Evolutionary conservation across 306 rosid species (phyloP).

Genomic region (Quercus dentata): DNA sequence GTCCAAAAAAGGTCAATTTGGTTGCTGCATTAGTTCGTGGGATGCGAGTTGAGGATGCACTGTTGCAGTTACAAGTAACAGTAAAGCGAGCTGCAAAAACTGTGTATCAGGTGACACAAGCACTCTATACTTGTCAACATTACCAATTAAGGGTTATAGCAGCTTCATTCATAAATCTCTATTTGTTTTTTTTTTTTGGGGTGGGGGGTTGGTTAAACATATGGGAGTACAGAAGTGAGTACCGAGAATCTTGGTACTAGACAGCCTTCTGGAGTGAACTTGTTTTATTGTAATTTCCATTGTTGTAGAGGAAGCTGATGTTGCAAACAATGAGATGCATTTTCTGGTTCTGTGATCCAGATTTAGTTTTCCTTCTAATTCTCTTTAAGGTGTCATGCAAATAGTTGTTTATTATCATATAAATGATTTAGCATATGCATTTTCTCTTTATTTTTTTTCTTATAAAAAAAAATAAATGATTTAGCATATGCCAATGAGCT

Average conservation of each 20-base stretch:
- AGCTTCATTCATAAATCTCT: neutral
- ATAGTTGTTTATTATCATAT: neutral
- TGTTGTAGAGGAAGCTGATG: neutral
- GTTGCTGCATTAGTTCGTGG: conserved; percentile 95
- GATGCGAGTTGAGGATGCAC: conserved; percentile 98
- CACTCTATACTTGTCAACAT: conserved; percentile 2
- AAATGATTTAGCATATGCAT: too few relatives aligned
- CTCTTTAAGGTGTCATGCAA: neutral
- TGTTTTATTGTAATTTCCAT: neutral
- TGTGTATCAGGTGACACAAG: conserved; percentile 71
- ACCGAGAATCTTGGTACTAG: neutral
- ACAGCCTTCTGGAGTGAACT: neutral
- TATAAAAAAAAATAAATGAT: too few relatives aligned
- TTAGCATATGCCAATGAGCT: too few relatives aligned
- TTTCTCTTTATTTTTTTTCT: too few relatives aligned
- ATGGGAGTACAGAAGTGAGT: neutral
- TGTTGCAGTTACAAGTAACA: conserved; percentile 82
- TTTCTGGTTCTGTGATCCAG: neutral
- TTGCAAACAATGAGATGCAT: neutral
- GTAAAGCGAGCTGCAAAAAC: conserved; percentile 89
- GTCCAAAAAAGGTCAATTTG: conserved; percentile 95
- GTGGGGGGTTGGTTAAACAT: neutral
- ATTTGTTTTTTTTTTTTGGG: neutral
- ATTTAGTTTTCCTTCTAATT: neutral
- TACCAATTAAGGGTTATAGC: neutral